These are phyloP conservation scores for Geum urbanum DNA, from an alignment of 306 rosid species.

Conservation along the genomic window DNA sequence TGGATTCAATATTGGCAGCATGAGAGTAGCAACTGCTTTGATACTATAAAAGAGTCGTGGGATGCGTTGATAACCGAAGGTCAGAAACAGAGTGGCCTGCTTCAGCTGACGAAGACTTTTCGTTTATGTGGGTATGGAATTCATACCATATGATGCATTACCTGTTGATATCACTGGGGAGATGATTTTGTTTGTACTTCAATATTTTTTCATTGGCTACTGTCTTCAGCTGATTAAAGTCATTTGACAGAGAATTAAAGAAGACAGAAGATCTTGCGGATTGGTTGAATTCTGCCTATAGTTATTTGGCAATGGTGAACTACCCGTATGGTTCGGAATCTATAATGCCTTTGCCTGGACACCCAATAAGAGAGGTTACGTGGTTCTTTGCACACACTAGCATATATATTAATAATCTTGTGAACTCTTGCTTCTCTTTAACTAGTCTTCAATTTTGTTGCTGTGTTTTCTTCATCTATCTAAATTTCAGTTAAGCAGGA, in stretches of 20 bases:
- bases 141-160: not conserved
- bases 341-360: conserved; percentile 73
- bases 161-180: not conserved
- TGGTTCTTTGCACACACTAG: conserved; percentile 17
- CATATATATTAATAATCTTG: not conserved
- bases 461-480: not conserved
- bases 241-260: conserved; percentile 43
- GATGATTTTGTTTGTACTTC: conserved; percentile 5
- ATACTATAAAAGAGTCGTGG: conserved; percentile 75
- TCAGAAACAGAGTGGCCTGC: conserved; percentile 49
- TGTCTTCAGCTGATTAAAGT: conserved; percentile 26
- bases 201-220: conserved; percentile 15
- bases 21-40: conserved; percentile 66
- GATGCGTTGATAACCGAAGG: conserved; percentile 38
- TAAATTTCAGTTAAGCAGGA: not conserved
- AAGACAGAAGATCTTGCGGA: conserved; percentile 38
- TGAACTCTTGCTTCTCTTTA: not conserved
- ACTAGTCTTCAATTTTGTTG: not conserved
- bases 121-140: conserved; percentile 55
- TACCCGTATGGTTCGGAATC: conserved; percentile 70
- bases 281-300: conserved; percentile 81
- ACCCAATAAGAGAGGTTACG: conserved; percentile 75
- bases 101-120: conserved; percentile 50
- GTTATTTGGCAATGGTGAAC: conserved; percentile 83
- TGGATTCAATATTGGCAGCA: conserved; percentile 39